Base-by-base conservation (phyloP, 2,329 filamentous ascomycete species). In the Didymella pomorum region DNA sequence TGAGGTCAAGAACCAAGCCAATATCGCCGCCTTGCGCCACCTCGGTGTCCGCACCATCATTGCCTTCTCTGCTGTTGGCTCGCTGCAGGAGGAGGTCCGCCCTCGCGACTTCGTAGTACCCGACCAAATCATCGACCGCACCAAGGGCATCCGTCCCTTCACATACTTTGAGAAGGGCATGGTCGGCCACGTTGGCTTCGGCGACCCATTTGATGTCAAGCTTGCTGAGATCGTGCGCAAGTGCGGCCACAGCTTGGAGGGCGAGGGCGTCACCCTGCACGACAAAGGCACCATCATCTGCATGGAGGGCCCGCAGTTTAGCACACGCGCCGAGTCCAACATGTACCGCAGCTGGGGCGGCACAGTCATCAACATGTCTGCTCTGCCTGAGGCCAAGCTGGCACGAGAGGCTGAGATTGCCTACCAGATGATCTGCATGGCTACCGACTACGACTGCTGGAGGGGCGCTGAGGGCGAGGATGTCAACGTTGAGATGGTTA, bases 281-380 rank as follows among this genome's bases (percentile, higher is more conserved):
- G 89, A 91, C 68, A 88, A 86, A 67, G 95, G 94, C 43, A 92
- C 90, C 2, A 80, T 98, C 60, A 84, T 99, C 69, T 97, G 93
- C 81, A 99, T 99, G 90, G 95, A 99, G 85, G 95, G 95, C n/a
- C 95, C 95, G 20, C 93, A 97, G 71, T 99, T 99, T 84, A 95
- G 90, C 61, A 98, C 95, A 18, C 92, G 95, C 62, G 94, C 95
- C 58, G 95, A 99, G 81, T 95, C 91, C 57, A 88, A 97, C 79
- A 87, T 99, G 81, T 99, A 99, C 84, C 92, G 95, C 68, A 84
- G 87, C 60, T 97, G 93, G 91, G 94, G 94, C 70, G 94, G 93
- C 68, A 90, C 87, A 65, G 91, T 98, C 52, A 98, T 99, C 84
- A 98, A 98, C 86, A 99, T 99, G 95, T 96, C 92, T 43, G 90